phyloP scores from a whole-genome alignment of 306 rosid species.

The Sechiopsis laciniata region DNA sequence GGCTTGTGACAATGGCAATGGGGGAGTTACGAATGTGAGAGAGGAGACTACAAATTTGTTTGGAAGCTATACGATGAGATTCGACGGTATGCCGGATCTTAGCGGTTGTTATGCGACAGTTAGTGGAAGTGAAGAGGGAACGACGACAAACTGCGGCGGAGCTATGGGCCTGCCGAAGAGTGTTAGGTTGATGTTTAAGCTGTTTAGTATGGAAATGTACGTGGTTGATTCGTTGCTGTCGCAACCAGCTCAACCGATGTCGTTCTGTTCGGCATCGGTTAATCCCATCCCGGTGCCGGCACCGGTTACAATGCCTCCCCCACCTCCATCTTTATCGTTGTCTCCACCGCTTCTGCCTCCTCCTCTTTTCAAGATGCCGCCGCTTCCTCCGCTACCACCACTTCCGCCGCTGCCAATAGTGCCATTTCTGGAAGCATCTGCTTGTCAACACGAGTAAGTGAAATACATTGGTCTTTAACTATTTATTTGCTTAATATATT shows the following conservation, averaged over 20 bases:
- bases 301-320: constrained; percentile 14
- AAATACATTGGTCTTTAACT: too few relatives aligned
- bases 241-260: constrained; percentile 75
- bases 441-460: constrained; percentile 69
- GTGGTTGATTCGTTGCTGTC: constrained; percentile 62
- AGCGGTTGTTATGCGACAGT: constrained; percentile 51
- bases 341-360: constrained; percentile 40
- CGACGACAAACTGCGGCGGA: constrained; percentile 43
- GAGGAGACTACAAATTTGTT: constrained; percentile 77
- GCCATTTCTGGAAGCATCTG: constrained; percentile 58
- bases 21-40: constrained; percentile 53
- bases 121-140: constrained; percentile 41
- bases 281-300: constrained; percentile 38
- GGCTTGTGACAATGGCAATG: constrained; percentile 56
- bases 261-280: constrained; percentile 52
- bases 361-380: constrained; percentile 31
- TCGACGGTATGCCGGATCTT: constrained; percentile 73
- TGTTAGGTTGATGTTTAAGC: constrained; percentile 60
- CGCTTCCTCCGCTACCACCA: constrained; percentile 21
- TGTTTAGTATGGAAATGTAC: constrained; percentile 71
- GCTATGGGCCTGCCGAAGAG: constrained; percentile 60
- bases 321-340: constrained; percentile 43
- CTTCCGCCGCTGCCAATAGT: constrained; percentile 16
- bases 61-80: constrained; percentile 55
- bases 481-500: too few relatives aligned